Evolutionary conservation across 352 stramenopile species (phyloP).

Genomic region (Phytophthora capsici): DNA sequence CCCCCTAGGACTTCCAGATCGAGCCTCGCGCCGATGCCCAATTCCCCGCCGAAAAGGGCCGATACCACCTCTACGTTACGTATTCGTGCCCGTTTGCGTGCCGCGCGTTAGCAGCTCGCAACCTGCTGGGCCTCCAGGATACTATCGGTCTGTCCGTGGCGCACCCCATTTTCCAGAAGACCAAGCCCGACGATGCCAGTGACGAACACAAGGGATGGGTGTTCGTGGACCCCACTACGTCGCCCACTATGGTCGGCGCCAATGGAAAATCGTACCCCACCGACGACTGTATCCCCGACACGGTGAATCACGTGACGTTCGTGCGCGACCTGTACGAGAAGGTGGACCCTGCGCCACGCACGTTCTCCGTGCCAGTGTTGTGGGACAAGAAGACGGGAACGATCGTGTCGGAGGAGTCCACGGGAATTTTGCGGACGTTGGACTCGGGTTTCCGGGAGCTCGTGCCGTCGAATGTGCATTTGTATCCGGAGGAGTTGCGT

Average conservation of each 20-base stretch:
- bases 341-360: conserved; percentile 20
- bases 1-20: conserved; percentile 29
- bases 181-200: conserved; percentile 40
- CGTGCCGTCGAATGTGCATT: conserved; percentile 38
- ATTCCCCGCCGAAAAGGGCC: conserved; percentile 44
- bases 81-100: conserved; percentile 89
- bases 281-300: conserved; percentile 27
- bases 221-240: conserved; percentile 32
- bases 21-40: conserved; percentile 16
- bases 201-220: conserved; percentile 48
- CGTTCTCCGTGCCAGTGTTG: conserved; percentile 68
- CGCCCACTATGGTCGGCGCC: neutral
- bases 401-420: conserved; percentile 89
- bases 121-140: conserved; percentile 93
- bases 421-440: conserved; percentile 71
- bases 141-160: conserved; percentile 89
- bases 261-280: conserved; percentile 33
- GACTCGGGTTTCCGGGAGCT: conserved; percentile 50
- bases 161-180: conserved; percentile 56
- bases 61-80: conserved; percentile 94
- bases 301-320: conserved; percentile 34
- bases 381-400: conserved; percentile 70
- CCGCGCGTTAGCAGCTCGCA: conserved; percentile 68
- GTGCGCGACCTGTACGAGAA: conserved; percentile 53
- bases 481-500: conserved; percentile 52